A percentile compares a stretch with the other conserved stretches of the same genome.
These are phyloP conservation scores for Theobroma grandiflorum DNA, from an alignment of 441 rosid species.

Conservation along the genomic window DNA sequence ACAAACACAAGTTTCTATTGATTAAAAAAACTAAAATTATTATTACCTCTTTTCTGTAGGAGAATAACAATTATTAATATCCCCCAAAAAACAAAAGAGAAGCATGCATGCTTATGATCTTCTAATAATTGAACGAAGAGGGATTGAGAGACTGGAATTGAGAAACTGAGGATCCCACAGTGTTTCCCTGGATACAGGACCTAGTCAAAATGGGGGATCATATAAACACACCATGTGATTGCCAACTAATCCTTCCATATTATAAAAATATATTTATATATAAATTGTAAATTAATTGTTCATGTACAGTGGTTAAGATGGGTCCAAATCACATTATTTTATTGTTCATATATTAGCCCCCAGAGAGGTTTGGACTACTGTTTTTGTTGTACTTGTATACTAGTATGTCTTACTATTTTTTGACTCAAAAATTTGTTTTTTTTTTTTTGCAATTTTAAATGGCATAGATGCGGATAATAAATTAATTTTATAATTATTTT, in stretches of 20 bases:
- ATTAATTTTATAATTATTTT: no score
- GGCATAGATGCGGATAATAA: not conserved
- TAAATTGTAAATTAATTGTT: slow-evolving; percentile 9
- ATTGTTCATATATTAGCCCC: slow-evolving; percentile 18
- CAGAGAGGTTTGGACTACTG: not conserved
- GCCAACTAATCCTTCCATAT: slow-evolving; percentile 47
- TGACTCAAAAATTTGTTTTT: not conserved
- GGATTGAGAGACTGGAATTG: not conserved
- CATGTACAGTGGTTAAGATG: slow-evolving; percentile 9
- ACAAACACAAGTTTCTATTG: not conserved
- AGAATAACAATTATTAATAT: not conserved
- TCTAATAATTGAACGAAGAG: not conserved
- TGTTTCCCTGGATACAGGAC: slow-evolving; percentile 40
- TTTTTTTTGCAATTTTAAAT: not conserved
- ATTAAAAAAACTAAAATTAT: not conserved
- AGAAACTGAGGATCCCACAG: slow-evolving; percentile 10
- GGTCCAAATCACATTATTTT: slow-evolving; percentile 32
- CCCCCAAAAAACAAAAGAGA: not conserved
- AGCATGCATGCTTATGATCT: not conserved
- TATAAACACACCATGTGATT: slow-evolving; percentile 66
- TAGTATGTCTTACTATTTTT: not conserved
- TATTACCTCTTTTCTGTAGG: not conserved
- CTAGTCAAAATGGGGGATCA: slow-evolving; percentile 24
- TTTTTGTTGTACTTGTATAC: not conserved
- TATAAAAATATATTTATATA: not conserved